phyloP scores from a whole-genome alignment of 164 flowering plant species.

The Platanus orientalis region DNA sequence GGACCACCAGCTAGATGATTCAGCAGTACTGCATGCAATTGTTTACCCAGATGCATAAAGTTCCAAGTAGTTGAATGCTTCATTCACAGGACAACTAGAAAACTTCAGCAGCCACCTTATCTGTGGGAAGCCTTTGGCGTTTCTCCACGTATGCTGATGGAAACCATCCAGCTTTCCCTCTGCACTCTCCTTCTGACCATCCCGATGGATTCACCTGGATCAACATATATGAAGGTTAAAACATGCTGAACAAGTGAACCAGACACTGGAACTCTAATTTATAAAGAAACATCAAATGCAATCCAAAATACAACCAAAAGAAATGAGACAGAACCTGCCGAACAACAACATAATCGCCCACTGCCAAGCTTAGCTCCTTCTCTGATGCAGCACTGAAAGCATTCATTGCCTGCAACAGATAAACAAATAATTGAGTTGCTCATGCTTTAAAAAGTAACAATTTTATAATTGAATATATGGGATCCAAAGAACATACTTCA shows the following conservation, averaged over 20 bases:
- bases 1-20: background rate
- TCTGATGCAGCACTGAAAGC: slow-evolving; percentile 65
- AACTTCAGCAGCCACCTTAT: slow-evolving; percentile 35
- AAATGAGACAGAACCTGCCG: slow-evolving; percentile 53
- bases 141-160: slow-evolving; percentile 72
- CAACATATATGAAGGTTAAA: background rate
- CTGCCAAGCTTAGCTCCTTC: slow-evolving; percentile 75
- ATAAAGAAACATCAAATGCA: background rate
- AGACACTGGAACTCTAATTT: background rate
- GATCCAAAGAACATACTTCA: slow-evolving; percentile 47
- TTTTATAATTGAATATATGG: background rate
- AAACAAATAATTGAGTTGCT: background rate
- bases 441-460: background rate
- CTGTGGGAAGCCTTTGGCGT: slow-evolving; percentile 66
- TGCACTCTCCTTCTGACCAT: slow-evolving; percentile 96
- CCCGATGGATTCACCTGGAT: slow-evolving; percentile 66
- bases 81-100: slow-evolving; percentile 20
- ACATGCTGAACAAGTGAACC: background rate
- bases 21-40: background rate
- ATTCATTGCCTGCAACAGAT: slow-evolving; percentile 61
- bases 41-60: background rate
- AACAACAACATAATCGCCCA: slow-evolving; percentile 91
- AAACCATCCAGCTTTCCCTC: slow-evolving; percentile 90
- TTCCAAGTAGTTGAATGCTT: background rate
- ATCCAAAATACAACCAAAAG: background rate